Base-by-base conservation (phyloP, 2,329 filamentous ascomycete genomes). In the Lecanoromycetidae sp. region DNA sequence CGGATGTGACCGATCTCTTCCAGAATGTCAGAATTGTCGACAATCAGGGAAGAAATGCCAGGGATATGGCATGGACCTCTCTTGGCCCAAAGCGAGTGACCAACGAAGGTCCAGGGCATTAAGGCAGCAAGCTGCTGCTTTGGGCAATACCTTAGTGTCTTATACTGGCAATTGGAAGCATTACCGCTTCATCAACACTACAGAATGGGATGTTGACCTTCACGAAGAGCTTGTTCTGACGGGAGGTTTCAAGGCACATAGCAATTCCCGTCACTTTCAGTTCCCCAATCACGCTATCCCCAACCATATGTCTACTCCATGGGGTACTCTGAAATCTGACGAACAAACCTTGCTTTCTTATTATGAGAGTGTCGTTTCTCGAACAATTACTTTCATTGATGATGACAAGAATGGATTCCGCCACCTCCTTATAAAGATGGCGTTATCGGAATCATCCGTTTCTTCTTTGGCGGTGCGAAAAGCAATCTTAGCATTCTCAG, bases 361-460 rank as follows among this genome's bases (percentile, higher is more conserved):
- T 25, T 41, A 41, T 41, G 38, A 41, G 7, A 19, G 10, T 3
- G 27, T 30, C 13, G 13, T 30, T 12, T 41, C 38, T 5, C 38
- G 38, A 22, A 29, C 29, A 15, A 13, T 41, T 5, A 41, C 38
- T 25, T 26, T 25, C 5, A 19, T 41, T n/a, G 38, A 41, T 15
- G 38, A 41, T 30, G 38, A 41, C 17, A 10, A 17, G 5, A 41
- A 30, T n/a, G 38, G 38, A 10, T 41, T 41, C 29, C 38, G 38
- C 20, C 38, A 41, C 7, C 12, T 41, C n/a, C 17, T 41, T 15
- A 29, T 41, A 20, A 41, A 22, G 17, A 15, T 41, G 38, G 38
- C 38, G 5, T 25, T 41, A 2, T 41, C 38, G 8, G 25, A 41
- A 13, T 6, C 10, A 2, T 41, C 38, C 9, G 25, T 10, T 0